These are phyloP conservation scores for Leptosphaerulina australis DNA, from an alignment of 2,329 filamentous ascomycete species.

Conservation along the genomic window DNA sequence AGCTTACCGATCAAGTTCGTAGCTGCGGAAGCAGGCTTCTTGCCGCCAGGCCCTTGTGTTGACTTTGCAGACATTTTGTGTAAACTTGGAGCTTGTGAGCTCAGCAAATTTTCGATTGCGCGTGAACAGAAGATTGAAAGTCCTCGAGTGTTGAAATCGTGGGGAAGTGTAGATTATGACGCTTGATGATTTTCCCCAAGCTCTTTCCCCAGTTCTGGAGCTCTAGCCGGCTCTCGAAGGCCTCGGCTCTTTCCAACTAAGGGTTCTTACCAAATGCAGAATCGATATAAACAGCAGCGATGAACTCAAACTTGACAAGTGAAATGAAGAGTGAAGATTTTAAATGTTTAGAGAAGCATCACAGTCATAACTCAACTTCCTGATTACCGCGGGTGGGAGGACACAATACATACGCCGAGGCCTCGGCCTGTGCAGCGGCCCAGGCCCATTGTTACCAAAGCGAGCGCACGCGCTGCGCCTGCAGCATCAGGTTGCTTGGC, in stretches of 20 bases:
- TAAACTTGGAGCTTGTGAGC: constrained; percentile 11
- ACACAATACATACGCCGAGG: constrained; percentile 36
- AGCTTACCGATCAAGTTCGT: constrained; percentile 86
- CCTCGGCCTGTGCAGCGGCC: constrained; percentile 38
- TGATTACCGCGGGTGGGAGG: constrained; percentile 43
- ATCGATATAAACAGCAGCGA: constrained; percentile 10
- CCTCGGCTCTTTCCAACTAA: constrained; percentile 32
- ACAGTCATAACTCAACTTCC: constrained; percentile 34
- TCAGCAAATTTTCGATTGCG: background rate
- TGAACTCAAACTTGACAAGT: constrained; percentile 2
- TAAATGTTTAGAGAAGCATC: constrained; percentile 22
- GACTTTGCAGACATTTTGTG: constrained; percentile 65
- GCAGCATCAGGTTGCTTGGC: constrained; percentile 28
- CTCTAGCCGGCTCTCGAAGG: constrained; percentile 25
- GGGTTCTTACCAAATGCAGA: constrained; percentile 14
- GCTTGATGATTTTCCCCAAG: constrained; percentile 16
- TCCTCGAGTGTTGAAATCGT: background rate
- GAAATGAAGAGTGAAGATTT: constrained; percentile 14
- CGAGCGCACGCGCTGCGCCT: constrained; percentile 29
- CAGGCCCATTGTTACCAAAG: constrained; percentile 19
- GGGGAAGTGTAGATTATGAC: constrained; percentile 20
- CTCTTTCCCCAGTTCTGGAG: constrained; percentile 21
- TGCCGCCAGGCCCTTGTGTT: constrained; percentile 64
- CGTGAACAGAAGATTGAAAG: constrained; percentile 1
- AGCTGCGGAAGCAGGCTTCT: constrained; percentile 81